Percentiles rank a stretch among this genome's conserved stretches.
Evolutionary conservation across 2,329 filamentous ascomycete species (phyloP).

Genomic region (Stemphylium vesicarium): DNA sequence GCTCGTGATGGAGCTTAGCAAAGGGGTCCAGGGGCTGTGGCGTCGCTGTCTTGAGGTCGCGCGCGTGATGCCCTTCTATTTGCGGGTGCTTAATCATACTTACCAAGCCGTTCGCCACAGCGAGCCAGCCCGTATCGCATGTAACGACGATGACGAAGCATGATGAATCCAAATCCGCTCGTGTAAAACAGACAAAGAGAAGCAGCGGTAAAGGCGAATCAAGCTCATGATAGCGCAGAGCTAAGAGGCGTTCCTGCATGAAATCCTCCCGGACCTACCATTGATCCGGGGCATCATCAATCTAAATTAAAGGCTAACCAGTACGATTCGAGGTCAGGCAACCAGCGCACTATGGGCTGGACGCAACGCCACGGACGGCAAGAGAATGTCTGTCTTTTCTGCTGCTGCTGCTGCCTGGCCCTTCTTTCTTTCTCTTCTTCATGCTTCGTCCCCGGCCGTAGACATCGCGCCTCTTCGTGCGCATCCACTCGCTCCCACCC

Average conservation of each 20-base stretch:
- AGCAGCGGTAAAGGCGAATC: not conserved
- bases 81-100: too few relatives aligned
- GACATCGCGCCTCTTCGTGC: slow-evolving; percentile 10
- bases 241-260: slow-evolving; percentile 5
- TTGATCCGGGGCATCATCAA: not conserved
- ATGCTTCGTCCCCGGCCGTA: slow-evolving; percentile 5
- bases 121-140: too few relatives aligned
- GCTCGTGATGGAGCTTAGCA: too few relatives aligned
- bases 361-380: slow-evolving; percentile 1
- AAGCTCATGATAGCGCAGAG: slow-evolving; percentile 2
- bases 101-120: too few relatives aligned
- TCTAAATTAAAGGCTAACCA: slow-evolving; percentile 10
- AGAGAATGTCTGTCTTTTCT: not conserved
- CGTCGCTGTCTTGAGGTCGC: too few relatives aligned
- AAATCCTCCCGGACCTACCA: not conserved
- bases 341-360: not conserved
- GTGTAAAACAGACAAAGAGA: not conserved
- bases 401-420: slow-evolving; percentile 4
- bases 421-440: not conserved
- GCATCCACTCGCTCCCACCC: slow-evolving; percentile 15
- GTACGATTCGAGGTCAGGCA: slow-evolving; percentile 10
- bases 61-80: too few relatives aligned
- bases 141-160: too few relatives aligned
- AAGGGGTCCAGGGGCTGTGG: too few relatives aligned
- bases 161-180: not conserved